Evolutionary conservation across 805 yeast species (phyloP).

Genomic region (Ogataea chonburiensis): DNA sequence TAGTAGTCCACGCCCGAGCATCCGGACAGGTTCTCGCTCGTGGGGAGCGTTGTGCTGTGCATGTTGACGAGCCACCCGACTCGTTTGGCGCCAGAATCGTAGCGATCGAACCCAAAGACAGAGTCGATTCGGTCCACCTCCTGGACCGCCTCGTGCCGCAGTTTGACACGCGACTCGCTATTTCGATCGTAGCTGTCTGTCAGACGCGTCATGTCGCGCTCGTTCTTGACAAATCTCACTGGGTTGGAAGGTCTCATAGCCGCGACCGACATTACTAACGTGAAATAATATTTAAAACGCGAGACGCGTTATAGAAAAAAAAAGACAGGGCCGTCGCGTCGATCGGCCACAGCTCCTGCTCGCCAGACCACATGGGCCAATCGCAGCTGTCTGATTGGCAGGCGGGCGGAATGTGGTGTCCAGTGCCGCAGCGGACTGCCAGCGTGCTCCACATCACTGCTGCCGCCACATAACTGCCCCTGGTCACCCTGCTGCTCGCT

Average conservation of each 20-base stretch:
- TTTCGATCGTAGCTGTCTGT: conserved; percentile 7
- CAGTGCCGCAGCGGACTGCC: no score
- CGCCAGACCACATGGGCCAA: no score
- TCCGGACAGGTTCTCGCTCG: conserved; percentile 61
- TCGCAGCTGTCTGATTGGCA: no score
- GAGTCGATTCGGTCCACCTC: conserved; percentile 70
- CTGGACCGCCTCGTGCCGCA: conserved; percentile 52
- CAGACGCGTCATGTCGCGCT: conserved; percentile 4
- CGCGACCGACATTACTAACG: conserved; percentile 11
- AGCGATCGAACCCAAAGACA: conserved; percentile 85
- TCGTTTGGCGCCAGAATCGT: conserved; percentile 64
- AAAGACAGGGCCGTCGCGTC: conserved; percentile 4
- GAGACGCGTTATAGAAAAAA: conserved; percentile 10
- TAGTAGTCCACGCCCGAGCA: conserved; percentile 90
- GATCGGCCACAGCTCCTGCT: conserved; percentile 6
- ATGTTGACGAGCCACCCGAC: conserved; percentile 93
- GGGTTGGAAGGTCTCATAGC: conserved; percentile 9
- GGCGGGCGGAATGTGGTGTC: no score
- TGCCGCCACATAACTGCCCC: no score
- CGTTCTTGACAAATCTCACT: conserved; percentile 13
- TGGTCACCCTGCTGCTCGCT: background rate
- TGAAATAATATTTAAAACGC: conserved; percentile 10
- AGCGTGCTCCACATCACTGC: no score
- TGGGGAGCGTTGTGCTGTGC: conserved; percentile 79
- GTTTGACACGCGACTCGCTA: conserved; percentile 15